Base-by-base conservation (phyloP, 495 filamentous ascomycete species). In the Letharia lupina region DNA sequence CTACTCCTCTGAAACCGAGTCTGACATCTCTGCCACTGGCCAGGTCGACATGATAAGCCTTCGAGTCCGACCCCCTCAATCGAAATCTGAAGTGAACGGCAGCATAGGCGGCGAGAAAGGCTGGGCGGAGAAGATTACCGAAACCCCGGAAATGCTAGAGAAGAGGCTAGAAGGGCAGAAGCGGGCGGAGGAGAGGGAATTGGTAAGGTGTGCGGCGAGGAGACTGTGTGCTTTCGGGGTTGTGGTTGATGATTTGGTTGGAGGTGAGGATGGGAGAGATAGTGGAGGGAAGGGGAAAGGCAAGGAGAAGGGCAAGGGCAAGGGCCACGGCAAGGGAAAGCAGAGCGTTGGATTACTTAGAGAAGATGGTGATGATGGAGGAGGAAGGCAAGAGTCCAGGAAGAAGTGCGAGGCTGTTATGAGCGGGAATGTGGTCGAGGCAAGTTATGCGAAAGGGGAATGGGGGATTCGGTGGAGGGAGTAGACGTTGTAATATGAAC, bases 91-190 rank as follows among this genome's bases (percentile, higher is more conserved):
- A 20, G 76, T 79, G 48, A 79, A 80, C 62, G 74, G 74, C 37
- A 75, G 75, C 64, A 72, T 79, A 4, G 79, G 79, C 18, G 77
- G 77, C 10, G 77, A 79, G 63, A 77, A 75, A 64, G 76, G 76
- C 5, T 73, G 73, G 68, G 75, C 75, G 28, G 77, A 80, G 71
- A 69, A 74, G 57, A 71, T 69, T 40, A 72, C 72, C 44, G 78
- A 80, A 68, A 77, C 71, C 4, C 69, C 76, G 45, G 77, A 79
- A 60, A 76, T 73, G 74, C 71, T 67, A 54, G 70, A 63, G 64
- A 78, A 73, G 71, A 66, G 68, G 45, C 41, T 16, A 15, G 62
- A 64, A 31, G 62, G 62, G 62, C 28, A 45, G 48, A 54, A 31
- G 23, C 48, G 48, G 23, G 48, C 48, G 23, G 23, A 54, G 0